phyloP scores from a whole-genome alignment of 129 eudicot species.

The Mikania micrantha region DNA sequence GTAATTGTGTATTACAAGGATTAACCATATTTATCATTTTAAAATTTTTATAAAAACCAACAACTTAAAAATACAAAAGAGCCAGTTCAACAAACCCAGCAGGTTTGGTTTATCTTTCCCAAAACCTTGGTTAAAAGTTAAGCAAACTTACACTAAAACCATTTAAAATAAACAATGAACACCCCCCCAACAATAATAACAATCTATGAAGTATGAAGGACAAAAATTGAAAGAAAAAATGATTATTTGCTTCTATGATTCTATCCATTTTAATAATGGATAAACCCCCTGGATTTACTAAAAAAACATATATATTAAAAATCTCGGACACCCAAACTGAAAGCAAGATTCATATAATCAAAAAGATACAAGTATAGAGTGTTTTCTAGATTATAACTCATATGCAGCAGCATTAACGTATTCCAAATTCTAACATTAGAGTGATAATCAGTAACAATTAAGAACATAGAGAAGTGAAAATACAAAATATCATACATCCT shows the following conservation, averaged over 20 bases:
- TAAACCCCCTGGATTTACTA: neutral
- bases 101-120: neutral
- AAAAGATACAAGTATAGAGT: neutral
- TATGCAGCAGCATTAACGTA: neutral
- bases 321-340: neutral
- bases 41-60: neutral
- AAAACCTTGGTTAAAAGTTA: no score
- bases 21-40: no score
- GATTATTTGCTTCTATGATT: neutral
- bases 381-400: neutral
- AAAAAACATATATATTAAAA: neutral
- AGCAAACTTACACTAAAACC: neutral
- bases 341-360: neutral
- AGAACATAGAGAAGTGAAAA: neutral
- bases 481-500: constrained; percentile 28
- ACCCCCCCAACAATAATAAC: no score
- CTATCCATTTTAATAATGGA: neutral
- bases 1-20: no score
- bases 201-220: neutral
- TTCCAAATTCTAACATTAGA: neutral
- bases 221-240: neutral
- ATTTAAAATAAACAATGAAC: neutral
- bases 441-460: neutral
- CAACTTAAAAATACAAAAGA: neutral
- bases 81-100: neutral